A percentile compares a stretch with the other conserved stretches of the same genome.
phyloP scores from a whole-genome alignment of 2,329 filamentous ascomycete species.

The Drechslera avenae region DNA sequence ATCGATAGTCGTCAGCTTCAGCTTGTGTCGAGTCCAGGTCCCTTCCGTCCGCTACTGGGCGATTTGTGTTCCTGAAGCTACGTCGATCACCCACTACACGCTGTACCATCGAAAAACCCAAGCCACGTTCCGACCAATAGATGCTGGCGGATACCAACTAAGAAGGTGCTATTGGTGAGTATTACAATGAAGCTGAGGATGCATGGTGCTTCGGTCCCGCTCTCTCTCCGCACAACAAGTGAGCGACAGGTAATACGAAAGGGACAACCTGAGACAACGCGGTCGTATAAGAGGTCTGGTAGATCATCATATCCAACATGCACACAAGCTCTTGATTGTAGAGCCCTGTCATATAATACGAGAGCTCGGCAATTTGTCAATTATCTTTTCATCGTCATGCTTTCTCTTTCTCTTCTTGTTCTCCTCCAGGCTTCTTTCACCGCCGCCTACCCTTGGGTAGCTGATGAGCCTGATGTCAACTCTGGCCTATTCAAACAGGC shows the following conservation, averaged over 20 bases:
- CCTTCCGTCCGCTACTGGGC: background rate
- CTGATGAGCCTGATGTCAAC: slow-evolving; percentile 25
- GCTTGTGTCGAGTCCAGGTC: background rate
- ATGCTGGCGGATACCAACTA: background rate
- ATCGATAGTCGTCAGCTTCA: slow-evolving; percentile 2
- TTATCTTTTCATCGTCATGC: slow-evolving; percentile 14
- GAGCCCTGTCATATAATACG: background rate
- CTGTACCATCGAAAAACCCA: background rate
- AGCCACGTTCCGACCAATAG: background rate
- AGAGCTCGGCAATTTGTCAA: background rate
- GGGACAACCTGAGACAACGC: background rate
- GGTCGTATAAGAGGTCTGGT: background rate
- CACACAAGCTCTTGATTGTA: background rate
- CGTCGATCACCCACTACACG: slow-evolving; percentile 5
- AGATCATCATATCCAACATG: background rate
- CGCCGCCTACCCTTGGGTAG: slow-evolving; percentile 29
- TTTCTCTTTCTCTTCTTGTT: slow-evolving; percentile 20
- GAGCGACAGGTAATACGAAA: background rate
- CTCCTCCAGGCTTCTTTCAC: slow-evolving; percentile 23
- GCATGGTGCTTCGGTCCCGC: slow-evolving; percentile 3
- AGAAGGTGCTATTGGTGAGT: background rate
- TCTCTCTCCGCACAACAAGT: background rate
- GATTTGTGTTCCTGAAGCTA: background rate
- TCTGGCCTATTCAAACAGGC: slow-evolving; percentile 17
- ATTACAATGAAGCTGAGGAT: background rate